phyloP scores from a whole-genome alignment of 1,139 yeast genomes.

The Suhomyces yuchorum region DNA sequence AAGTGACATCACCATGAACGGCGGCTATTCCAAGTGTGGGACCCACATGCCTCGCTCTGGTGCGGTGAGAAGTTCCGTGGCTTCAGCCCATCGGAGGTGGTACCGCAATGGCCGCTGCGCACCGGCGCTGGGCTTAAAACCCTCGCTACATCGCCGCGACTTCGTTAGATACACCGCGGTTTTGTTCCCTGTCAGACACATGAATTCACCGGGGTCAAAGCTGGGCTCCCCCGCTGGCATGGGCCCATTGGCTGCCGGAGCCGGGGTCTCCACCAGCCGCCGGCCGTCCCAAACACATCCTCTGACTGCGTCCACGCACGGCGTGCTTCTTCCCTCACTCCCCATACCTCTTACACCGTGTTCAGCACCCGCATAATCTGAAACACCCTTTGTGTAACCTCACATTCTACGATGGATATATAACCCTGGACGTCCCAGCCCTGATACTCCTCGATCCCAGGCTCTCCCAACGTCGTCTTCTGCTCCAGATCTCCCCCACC shows the following conservation, averaged over 20 bases:
- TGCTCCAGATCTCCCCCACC: neutral
- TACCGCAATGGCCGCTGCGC: neutral
- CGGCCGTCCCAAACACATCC: neutral
- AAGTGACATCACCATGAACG: neutral
- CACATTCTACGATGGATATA: slow-evolving; percentile 7
- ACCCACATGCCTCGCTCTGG: no score
- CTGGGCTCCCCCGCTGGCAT: no score
- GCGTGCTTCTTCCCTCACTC: slow-evolving; percentile 3
- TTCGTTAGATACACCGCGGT: neutral
- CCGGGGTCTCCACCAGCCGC: neutral
- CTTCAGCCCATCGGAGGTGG: neutral
- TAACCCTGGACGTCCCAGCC: slow-evolving; percentile 4
- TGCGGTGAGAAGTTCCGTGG: no score
- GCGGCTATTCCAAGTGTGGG: neutral
- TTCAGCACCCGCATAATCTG: slow-evolving; percentile 14
- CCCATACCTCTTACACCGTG: slow-evolving; percentile 7
- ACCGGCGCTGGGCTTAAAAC: neutral
- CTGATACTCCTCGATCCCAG: neutral
- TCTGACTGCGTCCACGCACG: neutral
- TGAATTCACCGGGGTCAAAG: no score
- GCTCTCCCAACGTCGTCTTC: neutral
- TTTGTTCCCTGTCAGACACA: slow-evolving; percentile 1
- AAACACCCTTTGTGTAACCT: slow-evolving; percentile 15
- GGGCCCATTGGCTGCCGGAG: neutral
- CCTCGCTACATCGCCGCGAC: neutral